These are phyloP conservation scores for Pyricularia pennisetigena DNA, from an alignment of 2,329 filamentous ascomycete species.

Conservation along the genomic window DNA sequence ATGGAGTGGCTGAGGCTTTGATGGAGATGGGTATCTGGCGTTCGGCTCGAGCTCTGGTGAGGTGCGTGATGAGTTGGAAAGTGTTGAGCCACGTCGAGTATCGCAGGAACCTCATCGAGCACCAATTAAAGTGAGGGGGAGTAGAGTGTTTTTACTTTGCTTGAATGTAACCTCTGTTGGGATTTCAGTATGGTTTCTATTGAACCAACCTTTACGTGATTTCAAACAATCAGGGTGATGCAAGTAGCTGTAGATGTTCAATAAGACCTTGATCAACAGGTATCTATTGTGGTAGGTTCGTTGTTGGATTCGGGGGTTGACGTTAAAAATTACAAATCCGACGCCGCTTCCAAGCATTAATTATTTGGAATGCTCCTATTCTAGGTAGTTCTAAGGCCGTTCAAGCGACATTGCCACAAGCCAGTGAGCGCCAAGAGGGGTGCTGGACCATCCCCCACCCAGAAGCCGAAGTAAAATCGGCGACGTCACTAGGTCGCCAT, in stretches of 20 bases:
- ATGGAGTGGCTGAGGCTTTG: constrained; percentile 9
- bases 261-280: too few relatives aligned
- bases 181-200: neutral
- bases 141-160: neutral
- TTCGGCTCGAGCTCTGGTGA: constrained; percentile 25
- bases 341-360: neutral
- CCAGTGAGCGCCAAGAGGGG: neutral
- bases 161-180: neutral
- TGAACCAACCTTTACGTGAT: neutral
- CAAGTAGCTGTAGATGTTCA: too few relatives aligned
- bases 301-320: neutral
- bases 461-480: neutral
- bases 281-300: neutral
- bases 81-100: constrained; percentile 34
- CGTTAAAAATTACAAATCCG: neutral
- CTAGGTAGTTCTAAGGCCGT: neutral
- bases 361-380: neutral
- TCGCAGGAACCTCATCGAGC: constrained; percentile 38
- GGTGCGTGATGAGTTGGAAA: constrained; percentile 35
- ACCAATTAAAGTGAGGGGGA: neutral
- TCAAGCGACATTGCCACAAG: neutral
- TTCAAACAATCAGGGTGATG: neutral
- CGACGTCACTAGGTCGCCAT: neutral
- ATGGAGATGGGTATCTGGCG: constrained; percentile 9
- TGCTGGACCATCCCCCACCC: neutral